phyloP scores from a whole-genome alignment of 1,284 basidiomycete species.

The Ganoderma boninense region DNA sequence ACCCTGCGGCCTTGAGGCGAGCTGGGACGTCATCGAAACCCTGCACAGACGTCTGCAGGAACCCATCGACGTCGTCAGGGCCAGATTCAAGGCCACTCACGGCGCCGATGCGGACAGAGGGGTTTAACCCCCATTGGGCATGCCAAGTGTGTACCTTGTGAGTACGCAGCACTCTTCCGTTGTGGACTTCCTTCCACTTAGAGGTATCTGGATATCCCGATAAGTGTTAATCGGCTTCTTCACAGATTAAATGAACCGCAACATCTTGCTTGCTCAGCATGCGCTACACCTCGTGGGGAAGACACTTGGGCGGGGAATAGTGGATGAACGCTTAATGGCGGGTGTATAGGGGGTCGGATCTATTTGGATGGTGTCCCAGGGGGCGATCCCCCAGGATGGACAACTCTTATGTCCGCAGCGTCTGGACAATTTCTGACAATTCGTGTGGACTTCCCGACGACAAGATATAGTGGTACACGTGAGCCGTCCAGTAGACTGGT shows the following conservation, averaged over 20 bases:
- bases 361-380: neutral
- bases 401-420: neutral
- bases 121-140: conserved; percentile 46
- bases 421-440: neutral
- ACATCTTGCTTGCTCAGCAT: conserved; percentile 62
- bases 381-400: neutral
- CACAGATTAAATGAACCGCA: conserved; percentile 55
- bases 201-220: neutral
- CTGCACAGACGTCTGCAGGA: neutral
- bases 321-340: conserved; percentile 4
- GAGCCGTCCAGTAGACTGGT: neutral
- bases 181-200: neutral
- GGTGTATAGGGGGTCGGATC: neutral
- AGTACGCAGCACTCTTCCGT: conserved; percentile 34
- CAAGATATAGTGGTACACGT: neutral
- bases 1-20: conserved; percentile 13
- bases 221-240: neutral
- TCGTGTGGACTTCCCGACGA: neutral
- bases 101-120: neutral
- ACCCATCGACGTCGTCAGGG: neutral
- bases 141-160: conserved; percentile 66
- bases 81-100: neutral
- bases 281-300: conserved; percentile 48
- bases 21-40: neutral
- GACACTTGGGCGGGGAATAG: conserved; percentile 27